These are phyloP conservation scores for Oidium heveae DNA, from an alignment of 2,329 filamentous ascomycete species.

Conservation along the genomic window DNA sequence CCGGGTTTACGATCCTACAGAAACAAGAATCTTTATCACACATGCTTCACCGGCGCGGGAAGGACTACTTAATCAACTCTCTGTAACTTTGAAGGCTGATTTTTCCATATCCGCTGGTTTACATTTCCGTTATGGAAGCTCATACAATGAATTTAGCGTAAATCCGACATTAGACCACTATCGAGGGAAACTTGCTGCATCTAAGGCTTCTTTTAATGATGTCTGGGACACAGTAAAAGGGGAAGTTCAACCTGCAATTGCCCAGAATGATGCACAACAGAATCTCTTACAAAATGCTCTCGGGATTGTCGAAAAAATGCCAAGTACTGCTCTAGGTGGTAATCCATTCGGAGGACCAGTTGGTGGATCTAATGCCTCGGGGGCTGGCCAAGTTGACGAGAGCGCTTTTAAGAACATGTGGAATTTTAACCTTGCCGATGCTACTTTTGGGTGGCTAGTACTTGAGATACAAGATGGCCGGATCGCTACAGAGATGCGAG, in stretches of 20 bases:
- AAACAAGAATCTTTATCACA: conserved; percentile 89
- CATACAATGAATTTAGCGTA: conserved; percentile 98
- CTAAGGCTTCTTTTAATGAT: conserved; percentile 95
- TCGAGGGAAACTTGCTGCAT: conserved; percentile 89
- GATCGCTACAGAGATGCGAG: conserved; percentile 95
- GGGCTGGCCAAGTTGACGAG: conserved; percentile 80
- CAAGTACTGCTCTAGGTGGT: conserved; percentile 73
- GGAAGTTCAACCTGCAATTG: conserved; percentile 84
- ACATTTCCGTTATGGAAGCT: conserved; percentile 96
- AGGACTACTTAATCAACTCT: conserved; percentile 90
- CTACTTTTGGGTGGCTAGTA: conserved; percentile 87
- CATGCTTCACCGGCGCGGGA: conserved; percentile 92
- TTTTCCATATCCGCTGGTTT: conserved; percentile 95
- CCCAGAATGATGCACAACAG: conserved; percentile 82
- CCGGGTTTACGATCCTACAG: conserved; percentile 91
- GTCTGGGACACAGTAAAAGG: conserved; percentile 97
- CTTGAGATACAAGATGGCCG: conserved; percentile 85
- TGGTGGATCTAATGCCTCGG: conserved; percentile 35
- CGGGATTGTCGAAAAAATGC: conserved; percentile 95
- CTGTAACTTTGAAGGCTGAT: conserved; percentile 88
- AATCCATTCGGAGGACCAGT: conserved; percentile 86
- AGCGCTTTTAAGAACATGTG: conserved; percentile 99
- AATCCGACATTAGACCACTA: conserved; percentile 97
- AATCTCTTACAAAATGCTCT: conserved; percentile 76
- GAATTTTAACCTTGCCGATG: conserved; percentile 98